Evolutionary conservation across 495 filamentous ascomycete species (phyloP).

Genomic region (Lasiosphaeria hispida): DNA sequence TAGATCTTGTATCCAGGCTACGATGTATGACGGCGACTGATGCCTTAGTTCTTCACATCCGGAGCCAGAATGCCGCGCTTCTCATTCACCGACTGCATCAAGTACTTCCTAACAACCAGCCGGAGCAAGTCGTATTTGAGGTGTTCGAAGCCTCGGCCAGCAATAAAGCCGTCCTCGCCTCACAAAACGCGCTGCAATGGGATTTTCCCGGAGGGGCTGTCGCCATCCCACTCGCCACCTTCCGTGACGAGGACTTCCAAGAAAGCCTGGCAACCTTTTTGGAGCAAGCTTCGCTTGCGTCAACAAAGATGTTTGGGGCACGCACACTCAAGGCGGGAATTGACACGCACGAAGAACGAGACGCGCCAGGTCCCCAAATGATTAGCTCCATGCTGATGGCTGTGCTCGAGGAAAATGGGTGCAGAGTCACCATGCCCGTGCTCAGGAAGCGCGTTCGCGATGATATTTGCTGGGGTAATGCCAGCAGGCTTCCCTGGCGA

Average conservation of each 20-base stretch:
- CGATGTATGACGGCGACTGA: too few species aligned
- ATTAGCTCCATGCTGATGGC: slow-evolving; percentile 57
- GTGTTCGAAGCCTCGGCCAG: slow-evolving; percentile 55
- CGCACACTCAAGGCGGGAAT: slow-evolving; percentile 48
- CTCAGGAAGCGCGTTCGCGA: slow-evolving; percentile 59
- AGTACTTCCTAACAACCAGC: slow-evolving; percentile 33
- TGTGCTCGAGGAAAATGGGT: slow-evolving; percentile 53
- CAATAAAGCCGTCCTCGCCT: slow-evolving; percentile 43
- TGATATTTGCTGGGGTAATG: slow-evolving; percentile 49
- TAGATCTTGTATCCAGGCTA: too few species aligned
- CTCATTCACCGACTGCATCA: slow-evolving; percentile 40
- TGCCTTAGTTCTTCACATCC: slow-evolving; percentile 47
- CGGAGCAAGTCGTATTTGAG: slow-evolving; percentile 42
- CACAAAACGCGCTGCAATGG: slow-evolving; percentile 35
- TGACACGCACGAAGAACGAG: slow-evolving; percentile 48
- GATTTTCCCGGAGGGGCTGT: slow-evolving; percentile 42
- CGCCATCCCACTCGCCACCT: slow-evolving; percentile 41
- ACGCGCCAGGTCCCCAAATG: slow-evolving; percentile 53
- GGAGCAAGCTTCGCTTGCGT: slow-evolving; percentile 57
- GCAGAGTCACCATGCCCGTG: slow-evolving; percentile 24
- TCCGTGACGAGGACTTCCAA: slow-evolving; percentile 47
- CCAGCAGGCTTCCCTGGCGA: slow-evolving; percentile 52
- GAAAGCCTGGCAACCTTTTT: slow-evolving; percentile 51
- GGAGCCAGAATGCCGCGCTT: slow-evolving; percentile 56
- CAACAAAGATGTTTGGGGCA: slow-evolving; percentile 51